Conservation (phyloP, 2,329 filamentous ascomycete genomes). For the Fusarium sp. region DNA sequence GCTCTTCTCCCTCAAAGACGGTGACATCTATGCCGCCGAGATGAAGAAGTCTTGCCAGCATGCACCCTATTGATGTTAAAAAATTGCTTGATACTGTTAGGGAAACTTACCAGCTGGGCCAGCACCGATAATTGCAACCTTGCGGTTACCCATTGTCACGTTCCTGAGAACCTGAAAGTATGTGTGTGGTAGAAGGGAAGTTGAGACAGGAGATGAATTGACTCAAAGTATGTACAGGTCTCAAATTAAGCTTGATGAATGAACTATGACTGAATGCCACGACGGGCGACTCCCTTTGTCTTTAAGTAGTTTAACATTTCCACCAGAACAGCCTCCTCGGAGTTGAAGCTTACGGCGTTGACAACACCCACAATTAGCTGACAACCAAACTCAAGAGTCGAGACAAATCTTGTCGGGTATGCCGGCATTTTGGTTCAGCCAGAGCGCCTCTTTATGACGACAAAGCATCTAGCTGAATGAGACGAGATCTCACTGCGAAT, state of each 20-base stretch:
- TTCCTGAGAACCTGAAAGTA: not conserved
- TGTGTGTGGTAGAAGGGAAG: not conserved
- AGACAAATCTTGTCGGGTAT: constrained; percentile 21
- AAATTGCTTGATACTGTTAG: not conserved
- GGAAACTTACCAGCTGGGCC: constrained; percentile 42
- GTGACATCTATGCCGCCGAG: constrained; percentile 55
- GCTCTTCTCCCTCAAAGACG: constrained; percentile 59
- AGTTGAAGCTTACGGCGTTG: not conserved
- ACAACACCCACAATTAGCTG: not conserved
- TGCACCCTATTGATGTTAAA: constrained; percentile 38
- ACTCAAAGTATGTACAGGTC: not conserved
- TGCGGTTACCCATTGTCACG: constrained; percentile 33
- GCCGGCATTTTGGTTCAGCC: constrained; percentile 25
- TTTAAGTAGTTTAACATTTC: constrained; percentile 14
- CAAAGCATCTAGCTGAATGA: not conserved
- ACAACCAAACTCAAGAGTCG: constrained; percentile 15
- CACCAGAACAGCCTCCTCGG: not conserved
- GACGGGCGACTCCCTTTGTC: not conserved
- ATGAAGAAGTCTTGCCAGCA: constrained; percentile 59
- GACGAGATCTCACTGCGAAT: not conserved
- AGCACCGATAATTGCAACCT: constrained; percentile 43
- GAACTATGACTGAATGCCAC: not conserved
- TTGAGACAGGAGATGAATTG: not conserved
- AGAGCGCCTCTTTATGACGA: constrained; percentile 2
- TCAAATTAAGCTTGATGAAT: not conserved